A percentile compares a stretch with the other conserved stretches of the same genome.
phyloP scores from a whole-genome alignment of 1,284 basidiomycete genomes.

The Mycena sp. region DNA sequence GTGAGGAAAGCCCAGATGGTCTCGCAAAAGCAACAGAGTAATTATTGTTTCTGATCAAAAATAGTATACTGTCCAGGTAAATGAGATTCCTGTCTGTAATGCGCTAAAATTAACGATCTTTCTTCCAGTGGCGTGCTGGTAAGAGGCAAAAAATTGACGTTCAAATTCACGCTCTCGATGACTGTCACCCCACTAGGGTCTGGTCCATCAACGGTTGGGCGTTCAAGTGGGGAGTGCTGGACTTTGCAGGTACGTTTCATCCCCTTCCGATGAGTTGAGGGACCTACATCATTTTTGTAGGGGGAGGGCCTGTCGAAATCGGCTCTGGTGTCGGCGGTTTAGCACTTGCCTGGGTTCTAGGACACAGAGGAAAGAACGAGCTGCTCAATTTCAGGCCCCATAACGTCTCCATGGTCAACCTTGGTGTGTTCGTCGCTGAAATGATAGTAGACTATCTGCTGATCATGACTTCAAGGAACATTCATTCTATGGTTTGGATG shows the following conservation, averaged over 20 bases:
- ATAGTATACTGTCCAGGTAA: conserved; percentile 28
- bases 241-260: conserved; percentile 70
- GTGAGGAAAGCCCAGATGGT: too few species aligned
- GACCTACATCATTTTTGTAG: conserved; percentile 54
- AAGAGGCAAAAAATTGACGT: not conserved
- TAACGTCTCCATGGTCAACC: conserved; percentile 89
- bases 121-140: conserved; percentile 26
- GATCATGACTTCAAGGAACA: conserved; percentile 43
- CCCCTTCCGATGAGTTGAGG: too few species aligned
- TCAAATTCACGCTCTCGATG: too few species aligned
- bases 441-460: conserved; percentile 47
- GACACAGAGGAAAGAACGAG: conserved; percentile 81
- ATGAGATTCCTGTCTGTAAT: not conserved
- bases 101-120: not conserved
- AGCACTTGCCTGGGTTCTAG: conserved; percentile 88
- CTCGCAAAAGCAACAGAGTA: conserved; percentile 55
- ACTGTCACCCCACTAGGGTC: conserved; percentile 34
- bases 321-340: conserved; percentile 89
- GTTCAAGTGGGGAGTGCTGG: conserved; percentile 89
- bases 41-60: conserved; percentile 68
- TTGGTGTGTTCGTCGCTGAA: conserved; percentile 73
- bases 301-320: conserved; percentile 94
- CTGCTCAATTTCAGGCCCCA: conserved; percentile 92
- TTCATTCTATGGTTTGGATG: conserved; percentile 93
- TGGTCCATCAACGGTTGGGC: conserved; percentile 79